These are phyloP conservation scores for Trifolium dubium DNA, from an alignment of 306 rosid genomes.

Conservation along the genomic window DNA sequence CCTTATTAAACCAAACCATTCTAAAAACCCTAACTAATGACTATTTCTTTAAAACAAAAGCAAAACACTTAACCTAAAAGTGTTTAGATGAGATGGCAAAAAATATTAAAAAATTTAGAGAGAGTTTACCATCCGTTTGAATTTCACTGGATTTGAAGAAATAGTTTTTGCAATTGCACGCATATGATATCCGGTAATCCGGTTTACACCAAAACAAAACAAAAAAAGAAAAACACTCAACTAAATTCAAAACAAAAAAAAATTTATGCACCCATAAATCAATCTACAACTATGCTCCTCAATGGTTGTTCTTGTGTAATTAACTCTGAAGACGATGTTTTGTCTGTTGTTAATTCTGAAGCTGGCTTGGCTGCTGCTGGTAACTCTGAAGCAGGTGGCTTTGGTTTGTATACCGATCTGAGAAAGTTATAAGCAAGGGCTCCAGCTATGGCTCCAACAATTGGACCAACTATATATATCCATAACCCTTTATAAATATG, in stretches of 20 bases:
- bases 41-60: background rate
- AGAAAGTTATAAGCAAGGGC: constrained; percentile 51
- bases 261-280: background rate
- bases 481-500: constrained; percentile 53
- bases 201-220: too few relatives aligned
- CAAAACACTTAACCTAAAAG: background rate
- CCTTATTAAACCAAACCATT: background rate
- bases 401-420: constrained; percentile 37
- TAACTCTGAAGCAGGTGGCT: background rate
- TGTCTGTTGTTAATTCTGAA: background rate
- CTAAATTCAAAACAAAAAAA: background rate
- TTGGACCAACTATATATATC: constrained; percentile 60
- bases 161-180: too few relatives aligned
- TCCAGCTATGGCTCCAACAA: constrained; percentile 61
- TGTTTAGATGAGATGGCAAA: too few relatives aligned
- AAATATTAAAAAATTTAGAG: too few relatives aligned
- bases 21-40: background rate
- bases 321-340: background rate
- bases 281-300: background rate
- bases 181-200: too few relatives aligned
- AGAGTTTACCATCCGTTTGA: too few relatives aligned
- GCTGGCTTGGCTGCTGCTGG: background rate
- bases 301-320: background rate
- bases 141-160: too few relatives aligned
- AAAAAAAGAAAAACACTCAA: background rate